These are phyloP conservation scores for Coemansia sp. DNA, from an alignment of 192 early-diverging fungal species.

Conservation along the genomic window DNA sequence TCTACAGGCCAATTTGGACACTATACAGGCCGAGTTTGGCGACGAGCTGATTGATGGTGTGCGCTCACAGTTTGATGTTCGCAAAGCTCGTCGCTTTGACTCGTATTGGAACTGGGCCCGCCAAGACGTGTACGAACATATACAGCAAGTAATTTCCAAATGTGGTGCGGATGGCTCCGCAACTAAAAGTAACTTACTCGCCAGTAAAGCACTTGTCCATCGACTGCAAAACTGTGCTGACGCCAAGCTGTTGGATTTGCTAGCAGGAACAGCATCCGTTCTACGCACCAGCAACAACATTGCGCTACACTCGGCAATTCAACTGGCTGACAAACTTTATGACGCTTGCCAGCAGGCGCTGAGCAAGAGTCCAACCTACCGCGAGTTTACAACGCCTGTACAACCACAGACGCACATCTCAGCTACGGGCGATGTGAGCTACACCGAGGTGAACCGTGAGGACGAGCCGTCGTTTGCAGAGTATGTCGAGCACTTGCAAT, in stretches of 20 bases:
- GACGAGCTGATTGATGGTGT: conserved; percentile 73
- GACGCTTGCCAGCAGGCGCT: conserved; percentile 75
- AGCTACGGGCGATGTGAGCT: conserved; percentile 69
- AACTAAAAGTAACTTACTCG: conserved; percentile 56
- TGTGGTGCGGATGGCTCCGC: conserved; percentile 64
- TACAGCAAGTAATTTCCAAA: conserved; percentile 81
- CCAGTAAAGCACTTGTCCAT: conserved; percentile 35
- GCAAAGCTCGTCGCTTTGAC: conserved; percentile 86
- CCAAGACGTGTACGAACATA: conserved; percentile 47
- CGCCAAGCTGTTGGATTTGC: conserved; percentile 66
- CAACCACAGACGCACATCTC: conserved; percentile 70
- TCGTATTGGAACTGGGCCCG: conserved; percentile 96
- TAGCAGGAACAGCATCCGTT: conserved; percentile 64
- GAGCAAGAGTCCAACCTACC: conserved; percentile 67
- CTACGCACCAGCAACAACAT: conserved; percentile 61
- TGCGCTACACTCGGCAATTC: conserved; percentile 54
- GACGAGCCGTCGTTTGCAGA: conserved; percentile 76
- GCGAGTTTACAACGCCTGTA: conserved; percentile 76
- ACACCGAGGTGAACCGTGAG: conserved; percentile 73
- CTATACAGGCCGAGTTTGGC: conserved; percentile 79
- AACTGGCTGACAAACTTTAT: conserved; percentile 62
- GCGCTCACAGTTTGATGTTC: conserved; percentile 67
- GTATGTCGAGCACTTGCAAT: conserved; percentile 76
- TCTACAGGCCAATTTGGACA: conserved; percentile 74
- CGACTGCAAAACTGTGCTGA: conserved; percentile 80